These are phyloP conservation scores for Aspergillus fumigatiaffinis DNA, from an alignment of 2,329 filamentous ascomycete species.

Conservation along the genomic window DNA sequence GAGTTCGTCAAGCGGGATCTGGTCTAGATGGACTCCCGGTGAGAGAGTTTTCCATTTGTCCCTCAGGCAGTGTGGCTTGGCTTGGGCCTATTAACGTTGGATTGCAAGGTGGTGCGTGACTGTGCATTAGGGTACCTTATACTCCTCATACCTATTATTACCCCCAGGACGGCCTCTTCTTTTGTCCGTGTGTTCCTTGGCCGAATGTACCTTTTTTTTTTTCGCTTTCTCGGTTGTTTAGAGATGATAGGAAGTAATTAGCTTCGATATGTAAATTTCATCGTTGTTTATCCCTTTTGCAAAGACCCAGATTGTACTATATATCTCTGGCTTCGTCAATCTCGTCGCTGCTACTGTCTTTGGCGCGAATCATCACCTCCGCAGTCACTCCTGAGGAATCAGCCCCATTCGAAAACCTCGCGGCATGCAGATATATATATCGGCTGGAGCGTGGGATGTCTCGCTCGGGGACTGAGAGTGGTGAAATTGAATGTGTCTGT, in stretches of 20 bases:
- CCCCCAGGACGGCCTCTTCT: not conserved
- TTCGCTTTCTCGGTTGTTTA: slow-evolving; percentile 23
- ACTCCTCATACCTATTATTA: not conserved
- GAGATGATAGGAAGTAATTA: slow-evolving; percentile 35
- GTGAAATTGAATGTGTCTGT: too few species aligned
- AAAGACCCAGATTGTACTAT: not conserved
- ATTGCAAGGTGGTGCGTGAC: not conserved
- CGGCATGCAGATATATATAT: too few species aligned
- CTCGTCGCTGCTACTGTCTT: not conserved
- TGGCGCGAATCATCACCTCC: too few species aligned
- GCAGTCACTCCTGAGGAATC: too few species aligned
- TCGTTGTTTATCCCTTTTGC: not conserved
- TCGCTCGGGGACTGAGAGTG: too few species aligned
- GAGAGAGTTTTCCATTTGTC: not conserved
- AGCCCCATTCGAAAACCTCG: too few species aligned
- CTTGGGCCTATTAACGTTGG: not conserved
- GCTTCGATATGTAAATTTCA: slow-evolving; percentile 27
- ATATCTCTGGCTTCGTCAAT: not conserved
- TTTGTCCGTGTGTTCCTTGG: slow-evolving; percentile 6
- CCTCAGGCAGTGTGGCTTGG: not conserved
- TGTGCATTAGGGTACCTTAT: not conserved
- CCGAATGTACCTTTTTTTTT: slow-evolving; percentile 26
- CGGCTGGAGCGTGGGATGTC: too few species aligned
- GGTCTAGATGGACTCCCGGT: slow-evolving; percentile 57
- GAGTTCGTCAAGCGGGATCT: slow-evolving; percentile 96